Evolutionary conservation across 306 rosid genomes (phyloP).

Genomic region (Luffa acutangula): DNA sequence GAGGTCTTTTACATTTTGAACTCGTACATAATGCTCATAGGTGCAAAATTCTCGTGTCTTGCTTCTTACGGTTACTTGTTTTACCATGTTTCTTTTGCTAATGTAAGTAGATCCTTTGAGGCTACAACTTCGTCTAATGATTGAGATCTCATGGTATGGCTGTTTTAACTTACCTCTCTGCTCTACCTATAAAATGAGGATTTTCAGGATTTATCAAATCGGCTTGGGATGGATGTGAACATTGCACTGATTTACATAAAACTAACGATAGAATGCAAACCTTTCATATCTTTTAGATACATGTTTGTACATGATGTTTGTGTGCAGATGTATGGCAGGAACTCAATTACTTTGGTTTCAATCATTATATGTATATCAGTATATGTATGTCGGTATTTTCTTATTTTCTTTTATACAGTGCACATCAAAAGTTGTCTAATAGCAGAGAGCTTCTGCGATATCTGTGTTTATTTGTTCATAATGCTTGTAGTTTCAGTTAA

Average conservation of each 20-base stretch:
- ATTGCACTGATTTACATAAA: not conserved
- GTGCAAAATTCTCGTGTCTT: not conserved
- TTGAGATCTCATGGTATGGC: not conserved
- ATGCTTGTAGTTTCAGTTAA: not conserved
- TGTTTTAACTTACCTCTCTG: not conserved
- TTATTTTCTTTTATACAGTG: not conserved
- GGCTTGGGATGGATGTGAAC: not conserved
- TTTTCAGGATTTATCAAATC: not conserved
- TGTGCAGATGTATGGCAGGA: not conserved
- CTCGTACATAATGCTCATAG: not conserved
- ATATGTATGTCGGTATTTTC: not conserved
- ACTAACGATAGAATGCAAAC: not conserved
- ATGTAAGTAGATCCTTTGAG: not conserved
- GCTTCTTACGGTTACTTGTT: not conserved
- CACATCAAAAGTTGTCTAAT: not conserved
- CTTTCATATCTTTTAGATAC: not conserved
- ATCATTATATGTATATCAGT: not conserved
- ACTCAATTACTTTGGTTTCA: not conserved
- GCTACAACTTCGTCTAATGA: not conserved
- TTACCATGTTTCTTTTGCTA: not conserved
- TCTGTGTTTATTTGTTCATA: not conserved
- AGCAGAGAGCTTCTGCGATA: not conserved
- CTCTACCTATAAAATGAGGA: not conserved
- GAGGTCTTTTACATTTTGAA: not conserved
- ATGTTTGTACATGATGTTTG: not conserved